Percentiles rank a stretch among this genome's conserved stretches.
These are phyloP conservation scores for Trametes maxima DNA, from an alignment of 768 basidiomycete species.

Conservation along the genomic window DNA sequence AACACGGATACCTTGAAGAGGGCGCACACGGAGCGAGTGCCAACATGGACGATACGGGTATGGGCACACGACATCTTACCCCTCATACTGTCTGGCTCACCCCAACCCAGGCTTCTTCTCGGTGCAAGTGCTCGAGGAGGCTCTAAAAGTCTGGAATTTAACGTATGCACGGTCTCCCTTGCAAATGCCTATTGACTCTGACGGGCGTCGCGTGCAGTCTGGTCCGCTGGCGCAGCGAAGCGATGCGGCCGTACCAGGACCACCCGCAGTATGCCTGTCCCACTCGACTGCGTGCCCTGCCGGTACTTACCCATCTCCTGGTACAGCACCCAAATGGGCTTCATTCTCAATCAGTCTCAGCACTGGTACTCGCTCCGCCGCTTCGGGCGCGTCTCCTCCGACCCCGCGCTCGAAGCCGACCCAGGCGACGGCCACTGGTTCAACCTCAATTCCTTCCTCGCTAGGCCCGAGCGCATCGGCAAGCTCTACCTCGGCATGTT, in stretches of 20 bases:
- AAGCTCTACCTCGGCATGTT: slow-evolving; percentile 85
- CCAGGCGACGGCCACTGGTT: slow-evolving; percentile 76
- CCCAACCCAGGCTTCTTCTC: slow-evolving; percentile 78
- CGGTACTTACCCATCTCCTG: not conserved
- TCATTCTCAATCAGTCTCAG: slow-evolving; percentile 82
- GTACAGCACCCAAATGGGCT: slow-evolving; percentile 76
- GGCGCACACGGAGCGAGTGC: slow-evolving; percentile 50
- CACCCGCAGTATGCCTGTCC: slow-evolving; percentile 66
- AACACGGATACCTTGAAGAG: slow-evolving; percentile 57
- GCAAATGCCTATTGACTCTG: not conserved
- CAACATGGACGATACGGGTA: slow-evolving; percentile 94
- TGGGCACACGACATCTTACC: not conserved
- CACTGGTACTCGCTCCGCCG: slow-evolving; percentile 91
- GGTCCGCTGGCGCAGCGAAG: slow-evolving; percentile 82
- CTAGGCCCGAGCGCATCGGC: slow-evolving; percentile 78
- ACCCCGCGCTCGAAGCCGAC: slow-evolving; percentile 44
- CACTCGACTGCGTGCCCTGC: not conserved
- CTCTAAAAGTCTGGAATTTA: slow-evolving; percentile 82
- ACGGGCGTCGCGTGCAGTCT: slow-evolving; percentile 48
- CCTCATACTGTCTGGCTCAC: not conserved
- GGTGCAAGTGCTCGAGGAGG: slow-evolving; percentile 84
- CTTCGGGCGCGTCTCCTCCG: slow-evolving; percentile 57
- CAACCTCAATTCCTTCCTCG: slow-evolving; percentile 79
- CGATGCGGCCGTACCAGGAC: slow-evolving; percentile 75
- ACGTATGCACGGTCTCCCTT: slow-evolving; percentile 48